Conservation (phyloP, 1,139 yeast species). For the Lipomyces yarrowii region DNA sequence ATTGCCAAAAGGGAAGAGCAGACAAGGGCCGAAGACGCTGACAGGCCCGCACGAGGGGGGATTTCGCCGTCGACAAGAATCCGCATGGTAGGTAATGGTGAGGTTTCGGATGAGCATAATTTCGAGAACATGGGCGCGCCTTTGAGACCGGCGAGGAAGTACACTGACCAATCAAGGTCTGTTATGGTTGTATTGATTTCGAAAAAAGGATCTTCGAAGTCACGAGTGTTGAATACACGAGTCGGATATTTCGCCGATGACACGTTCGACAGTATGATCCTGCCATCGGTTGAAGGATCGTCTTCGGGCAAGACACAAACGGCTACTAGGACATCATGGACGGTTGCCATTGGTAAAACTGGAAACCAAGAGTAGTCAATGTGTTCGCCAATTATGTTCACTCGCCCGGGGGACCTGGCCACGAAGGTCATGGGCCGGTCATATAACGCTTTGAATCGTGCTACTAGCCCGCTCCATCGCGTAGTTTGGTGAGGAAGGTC, state of each 20-base stretch:
- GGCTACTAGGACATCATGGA: slow-evolving; percentile 63
- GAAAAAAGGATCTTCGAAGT: slow-evolving; percentile 36
- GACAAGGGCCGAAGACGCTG: slow-evolving; percentile 74
- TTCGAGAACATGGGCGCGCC: slow-evolving; percentile 54
- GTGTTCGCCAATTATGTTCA: slow-evolving; percentile 75
- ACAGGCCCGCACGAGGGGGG: slow-evolving; percentile 73
- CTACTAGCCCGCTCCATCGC: slow-evolving; percentile 18
- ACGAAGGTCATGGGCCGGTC: slow-evolving; percentile 42
- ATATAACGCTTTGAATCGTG: slow-evolving; percentile 17
- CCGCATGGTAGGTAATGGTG: slow-evolving; percentile 51
- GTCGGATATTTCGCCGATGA: slow-evolving; percentile 46
- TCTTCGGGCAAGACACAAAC: slow-evolving; percentile 40
- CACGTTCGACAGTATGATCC: slow-evolving; percentile 42
- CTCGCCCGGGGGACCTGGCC: slow-evolving; percentile 73
- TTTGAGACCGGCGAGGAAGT: slow-evolving; percentile 66
- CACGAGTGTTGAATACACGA: slow-evolving; percentile 49
- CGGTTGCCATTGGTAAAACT: slow-evolving; percentile 77
- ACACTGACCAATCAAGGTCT: slow-evolving; percentile 63
- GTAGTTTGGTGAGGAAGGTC: slow-evolving; percentile 18
- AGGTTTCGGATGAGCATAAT: slow-evolving; percentile 47
- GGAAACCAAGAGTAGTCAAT: slow-evolving; percentile 70
- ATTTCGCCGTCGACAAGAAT: slow-evolving; percentile 65
- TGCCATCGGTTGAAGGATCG: slow-evolving; percentile 17
- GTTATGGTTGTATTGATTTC: slow-evolving; percentile 48
- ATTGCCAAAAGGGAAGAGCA: slow-evolving; percentile 66